Base-by-base conservation (phyloP, 176 grass and related monocot genomes). In the Puccinellia tenuiflora region DNA sequence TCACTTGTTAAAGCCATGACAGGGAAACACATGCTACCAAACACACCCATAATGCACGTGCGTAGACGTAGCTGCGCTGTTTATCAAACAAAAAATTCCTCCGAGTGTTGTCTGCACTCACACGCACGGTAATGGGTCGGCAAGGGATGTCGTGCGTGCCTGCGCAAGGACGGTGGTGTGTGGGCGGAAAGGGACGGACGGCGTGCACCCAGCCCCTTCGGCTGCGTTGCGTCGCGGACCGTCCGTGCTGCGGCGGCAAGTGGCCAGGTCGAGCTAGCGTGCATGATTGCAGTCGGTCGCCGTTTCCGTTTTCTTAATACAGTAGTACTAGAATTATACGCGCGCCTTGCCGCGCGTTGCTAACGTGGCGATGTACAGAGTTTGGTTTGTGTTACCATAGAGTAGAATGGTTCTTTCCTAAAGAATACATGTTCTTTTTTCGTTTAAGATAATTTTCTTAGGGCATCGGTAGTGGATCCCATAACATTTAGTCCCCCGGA, bases 131-230 rank as follows among this genome's bases (percentile, higher is more conserved):
- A 24, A 76, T 71, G 33, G 18, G 81, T 73, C 75, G 66, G 75
- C 80, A 76, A 85, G 50, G 77, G 77, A 69, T 81, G 70, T 75
- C 59, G 81, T 81, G 82, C 59, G 81, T 81, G 82, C 48, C 76
- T 17, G 47, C 76, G 8, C 69, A 54, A 75, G 81, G 25, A n/a
- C 12, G 40, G 9, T 34, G 33, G 54, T 50, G 20, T 52, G 34
- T 47, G 52, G 43, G 29, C 74, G 81, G 86, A 84, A 88, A 88
- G 66, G 20, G 28, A 79, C 35, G 86, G 75, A 4, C 15, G 16
- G 18, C 65, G 67, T 80, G 76, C n/a, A 72, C 67, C 86, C 55
- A 72, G 38, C 13, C 34, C 13, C 34, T 68, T 1, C 66, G 12
- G 35, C 62, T 77, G 85, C 40, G 33, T 46, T 71, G 80, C 33